These are phyloP conservation scores for Licmophora abbreviata DNA, from an alignment of 108 stramenopile genomes.

Conservation along the genomic window DNA sequence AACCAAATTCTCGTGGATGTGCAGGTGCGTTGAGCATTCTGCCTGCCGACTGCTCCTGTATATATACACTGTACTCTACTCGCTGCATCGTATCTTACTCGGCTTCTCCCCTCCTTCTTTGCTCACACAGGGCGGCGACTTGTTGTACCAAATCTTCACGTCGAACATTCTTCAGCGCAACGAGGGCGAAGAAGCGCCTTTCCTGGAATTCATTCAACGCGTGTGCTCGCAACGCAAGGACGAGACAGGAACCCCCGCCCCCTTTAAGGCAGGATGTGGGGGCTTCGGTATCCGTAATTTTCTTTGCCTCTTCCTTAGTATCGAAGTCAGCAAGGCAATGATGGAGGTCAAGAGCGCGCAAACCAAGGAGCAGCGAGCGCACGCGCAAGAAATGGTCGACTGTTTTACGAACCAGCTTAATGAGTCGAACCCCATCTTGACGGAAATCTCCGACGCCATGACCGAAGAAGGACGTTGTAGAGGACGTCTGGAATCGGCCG, in stretches of 20 bases:
- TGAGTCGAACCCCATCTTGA: conserved; percentile 83
- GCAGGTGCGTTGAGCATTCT: conserved; percentile 33
- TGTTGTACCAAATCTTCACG: conserved; percentile 86
- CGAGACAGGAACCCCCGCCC: conserved; percentile 49
- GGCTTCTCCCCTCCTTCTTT: neutral
- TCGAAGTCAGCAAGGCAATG: conserved; percentile 84
- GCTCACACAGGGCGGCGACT: conserved; percentile 44
- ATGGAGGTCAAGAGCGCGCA: conserved; percentile 37
- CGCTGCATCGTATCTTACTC: conserved; percentile 1
- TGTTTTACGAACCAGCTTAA: conserved; percentile 76
- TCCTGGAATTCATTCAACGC: conserved; percentile 86
- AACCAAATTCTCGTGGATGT: conserved; percentile 85
- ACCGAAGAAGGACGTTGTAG: conserved; percentile 49
- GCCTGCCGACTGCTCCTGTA: neutral
- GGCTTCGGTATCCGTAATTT: conserved; percentile 89
- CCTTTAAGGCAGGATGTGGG: conserved; percentile 78
- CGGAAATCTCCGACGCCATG: conserved; percentile 83
- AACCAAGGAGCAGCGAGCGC: conserved; percentile 14
- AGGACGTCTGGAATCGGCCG: conserved; percentile 12
- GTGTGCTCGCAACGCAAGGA: conserved; percentile 66
- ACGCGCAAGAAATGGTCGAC: conserved; percentile 43
- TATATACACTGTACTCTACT: neutral
- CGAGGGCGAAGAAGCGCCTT: conserved; percentile 72
- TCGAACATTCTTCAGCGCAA: conserved; percentile 67
- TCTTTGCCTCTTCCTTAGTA: conserved; percentile 78